Conservation (phyloP, 768 basidiomycete species). For the Imleria badia region DNA sequence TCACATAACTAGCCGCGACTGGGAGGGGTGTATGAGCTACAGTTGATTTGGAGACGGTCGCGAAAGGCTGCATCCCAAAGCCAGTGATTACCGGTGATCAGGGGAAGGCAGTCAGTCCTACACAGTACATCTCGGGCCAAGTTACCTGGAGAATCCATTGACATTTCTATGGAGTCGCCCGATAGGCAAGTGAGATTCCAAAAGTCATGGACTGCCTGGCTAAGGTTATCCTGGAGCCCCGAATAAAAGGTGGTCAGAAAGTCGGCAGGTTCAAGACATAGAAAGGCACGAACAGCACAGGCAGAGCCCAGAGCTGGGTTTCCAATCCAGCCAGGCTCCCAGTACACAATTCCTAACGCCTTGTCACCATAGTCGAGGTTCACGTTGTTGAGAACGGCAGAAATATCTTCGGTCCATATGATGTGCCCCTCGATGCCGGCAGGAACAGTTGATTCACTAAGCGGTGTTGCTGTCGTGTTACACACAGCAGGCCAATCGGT, state of each 20-base stretch:
- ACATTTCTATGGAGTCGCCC: not conserved
- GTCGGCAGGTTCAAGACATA: not conserved
- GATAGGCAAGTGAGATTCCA: too few species aligned
- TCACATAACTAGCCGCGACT: too few species aligned
- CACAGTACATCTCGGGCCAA: too few species aligned
- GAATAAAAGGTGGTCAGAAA: not conserved
- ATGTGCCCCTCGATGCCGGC: constrained; percentile 7
- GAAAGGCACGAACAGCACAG: constrained; percentile 8
- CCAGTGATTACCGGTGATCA: not conserved
- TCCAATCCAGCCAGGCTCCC: constrained; percentile 8
- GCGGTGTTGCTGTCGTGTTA: not conserved
- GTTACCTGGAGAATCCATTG: too few species aligned
- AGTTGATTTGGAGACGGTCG: not conserved
- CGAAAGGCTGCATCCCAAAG: not conserved
- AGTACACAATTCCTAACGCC: constrained; percentile 12
- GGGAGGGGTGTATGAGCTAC: not conserved
- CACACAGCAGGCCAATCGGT: constrained; percentile 12
- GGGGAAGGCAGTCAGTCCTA: too few species aligned
- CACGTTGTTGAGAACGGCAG: not conserved
- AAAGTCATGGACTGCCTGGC: constrained; percentile 7
- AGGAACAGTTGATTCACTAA: constrained; percentile 10
- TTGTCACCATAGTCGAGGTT: not conserved
- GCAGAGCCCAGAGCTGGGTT: constrained; percentile 6
- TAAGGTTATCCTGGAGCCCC: constrained; percentile 7
- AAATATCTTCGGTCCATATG: not conserved